These are phyloP conservation scores for Rosellinia necatrix DNA, from an alignment of 2,329 filamentous ascomycete genomes.

Conservation along the genomic window DNA sequence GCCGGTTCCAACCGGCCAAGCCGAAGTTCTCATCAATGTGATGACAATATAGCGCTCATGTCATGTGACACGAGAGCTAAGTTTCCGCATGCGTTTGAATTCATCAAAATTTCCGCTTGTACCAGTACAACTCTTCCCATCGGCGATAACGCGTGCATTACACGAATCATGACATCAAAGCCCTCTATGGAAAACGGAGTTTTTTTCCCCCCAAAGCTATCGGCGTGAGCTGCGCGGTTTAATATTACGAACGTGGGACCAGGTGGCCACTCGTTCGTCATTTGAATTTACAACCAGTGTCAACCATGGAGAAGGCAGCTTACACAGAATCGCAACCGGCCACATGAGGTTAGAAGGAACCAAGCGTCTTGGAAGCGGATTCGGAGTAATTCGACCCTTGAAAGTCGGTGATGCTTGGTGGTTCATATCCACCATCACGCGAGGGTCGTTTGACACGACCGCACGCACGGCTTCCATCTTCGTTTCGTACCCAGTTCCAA, in stretches of 20 bases:
- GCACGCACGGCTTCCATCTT: too few relatives aligned
- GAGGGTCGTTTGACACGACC: background rate
- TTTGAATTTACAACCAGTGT: background rate
- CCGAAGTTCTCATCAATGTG: constrained; percentile 35
- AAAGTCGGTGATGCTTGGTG: background rate
- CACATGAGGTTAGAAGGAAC: background rate
- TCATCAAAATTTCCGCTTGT: background rate
- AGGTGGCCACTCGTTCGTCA: background rate
- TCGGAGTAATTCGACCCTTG: background rate
- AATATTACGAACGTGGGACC: background rate
- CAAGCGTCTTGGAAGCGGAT: background rate
- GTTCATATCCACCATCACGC: background rate
- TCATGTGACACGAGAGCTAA: constrained; percentile 19
- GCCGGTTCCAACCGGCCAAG: background rate
- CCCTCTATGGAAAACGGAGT: background rate
- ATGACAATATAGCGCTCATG: constrained; percentile 23
- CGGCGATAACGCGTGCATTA: background rate
- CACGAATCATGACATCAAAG: background rate
- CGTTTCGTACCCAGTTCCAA: background rate
- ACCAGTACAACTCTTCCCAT: background rate
- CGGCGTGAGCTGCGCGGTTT: background rate
- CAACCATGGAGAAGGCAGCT: background rate
- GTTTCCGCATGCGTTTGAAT: background rate
- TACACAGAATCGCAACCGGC: background rate
- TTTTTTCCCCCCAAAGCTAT: background rate